Conservation (phyloP, 495 filamentous ascomycete species). For the Schizothecium vesticola region DNA sequence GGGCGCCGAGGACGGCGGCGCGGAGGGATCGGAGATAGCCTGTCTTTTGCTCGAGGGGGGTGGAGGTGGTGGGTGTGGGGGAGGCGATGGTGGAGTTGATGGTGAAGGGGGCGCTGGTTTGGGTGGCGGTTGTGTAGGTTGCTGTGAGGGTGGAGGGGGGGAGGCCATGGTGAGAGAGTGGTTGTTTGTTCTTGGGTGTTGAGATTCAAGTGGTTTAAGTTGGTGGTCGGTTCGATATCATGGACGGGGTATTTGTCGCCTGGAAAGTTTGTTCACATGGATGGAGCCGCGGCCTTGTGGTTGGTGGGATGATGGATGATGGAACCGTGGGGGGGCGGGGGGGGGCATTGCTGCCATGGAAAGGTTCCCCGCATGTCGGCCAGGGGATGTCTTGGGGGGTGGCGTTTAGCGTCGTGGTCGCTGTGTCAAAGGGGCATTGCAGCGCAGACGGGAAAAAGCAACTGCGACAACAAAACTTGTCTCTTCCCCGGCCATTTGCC, state of each 20-base stretch:
- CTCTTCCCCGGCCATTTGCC: not conserved
- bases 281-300: not conserved
- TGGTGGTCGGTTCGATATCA: not conserved
- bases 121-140: not conserved
- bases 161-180: constrained; percentile 15
- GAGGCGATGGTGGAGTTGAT: constrained; percentile 49
- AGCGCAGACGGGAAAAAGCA: not conserved
- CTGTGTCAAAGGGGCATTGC: not conserved
- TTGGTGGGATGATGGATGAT: not conserved
- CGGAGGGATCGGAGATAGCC: constrained; percentile 64
- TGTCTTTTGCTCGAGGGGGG: constrained; percentile 49
- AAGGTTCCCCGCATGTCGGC: not conserved
- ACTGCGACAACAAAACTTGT: not conserved
- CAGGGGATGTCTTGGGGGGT: not conserved
- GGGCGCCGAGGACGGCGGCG: constrained; percentile 52
- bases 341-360: not conserved
- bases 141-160: constrained; percentile 11
- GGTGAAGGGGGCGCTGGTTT: constrained; percentile 24
- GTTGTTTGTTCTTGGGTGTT: not conserved
- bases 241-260: too few species aligned
- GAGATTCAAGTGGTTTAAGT: not conserved
- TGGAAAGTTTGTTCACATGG: not conserved
- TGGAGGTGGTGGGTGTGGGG: constrained; percentile 29
- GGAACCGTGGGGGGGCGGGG: not conserved
- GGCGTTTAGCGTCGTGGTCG: not conserved